phyloP scores from a whole-genome alignment of 2,329 filamentous ascomycete species.

The Cladophialophora chaetospira region DNA sequence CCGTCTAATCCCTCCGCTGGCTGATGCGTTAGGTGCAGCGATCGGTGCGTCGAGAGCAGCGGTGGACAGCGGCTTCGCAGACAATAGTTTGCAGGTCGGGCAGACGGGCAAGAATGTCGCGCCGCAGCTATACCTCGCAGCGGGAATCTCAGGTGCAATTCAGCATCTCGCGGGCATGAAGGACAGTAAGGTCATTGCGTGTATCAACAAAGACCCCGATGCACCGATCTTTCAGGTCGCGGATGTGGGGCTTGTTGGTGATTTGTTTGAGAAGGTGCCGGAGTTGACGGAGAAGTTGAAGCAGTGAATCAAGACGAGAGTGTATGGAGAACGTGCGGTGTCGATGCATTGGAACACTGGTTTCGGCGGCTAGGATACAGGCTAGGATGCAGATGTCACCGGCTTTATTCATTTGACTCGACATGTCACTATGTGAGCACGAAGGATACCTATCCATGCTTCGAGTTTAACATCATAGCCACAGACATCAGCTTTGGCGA shows the following conservation, averaged over 20 bases:
- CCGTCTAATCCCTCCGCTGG: conserved; percentile 84
- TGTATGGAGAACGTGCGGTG: too few relatives aligned
- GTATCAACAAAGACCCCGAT: conserved; percentile 97
- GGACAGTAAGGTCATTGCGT: conserved; percentile 98
- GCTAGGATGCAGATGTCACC: too few relatives aligned
- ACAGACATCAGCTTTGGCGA: too few relatives aligned
- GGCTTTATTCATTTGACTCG: too few relatives aligned
- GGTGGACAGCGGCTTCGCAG: conserved; percentile 94
- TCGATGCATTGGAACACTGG: too few relatives aligned
- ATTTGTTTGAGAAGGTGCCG: conserved; percentile 93
- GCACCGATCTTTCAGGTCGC: conserved; percentile 98
- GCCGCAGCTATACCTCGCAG: conserved; percentile 90
- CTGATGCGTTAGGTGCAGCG: conserved; percentile 90
- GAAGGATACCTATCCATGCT: too few relatives aligned
- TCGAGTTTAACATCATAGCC: too few relatives aligned
- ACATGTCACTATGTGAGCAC: too few relatives aligned
- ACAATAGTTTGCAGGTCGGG: conserved; percentile 97
- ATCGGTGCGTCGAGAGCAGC: conserved; percentile 93
- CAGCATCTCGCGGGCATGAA: conserved; percentile 99
- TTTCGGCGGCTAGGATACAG: too few relatives aligned
- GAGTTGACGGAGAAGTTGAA: conserved; percentile 96
- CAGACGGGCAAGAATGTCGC: conserved; percentile 99
- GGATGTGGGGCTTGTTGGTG: conserved; percentile 91
- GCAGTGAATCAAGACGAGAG: too few relatives aligned
- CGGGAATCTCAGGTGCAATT: conserved; percentile 94